Conservation (phyloP, 371 early-diverging fungal species). For the Mucor velutinosus region DNA sequence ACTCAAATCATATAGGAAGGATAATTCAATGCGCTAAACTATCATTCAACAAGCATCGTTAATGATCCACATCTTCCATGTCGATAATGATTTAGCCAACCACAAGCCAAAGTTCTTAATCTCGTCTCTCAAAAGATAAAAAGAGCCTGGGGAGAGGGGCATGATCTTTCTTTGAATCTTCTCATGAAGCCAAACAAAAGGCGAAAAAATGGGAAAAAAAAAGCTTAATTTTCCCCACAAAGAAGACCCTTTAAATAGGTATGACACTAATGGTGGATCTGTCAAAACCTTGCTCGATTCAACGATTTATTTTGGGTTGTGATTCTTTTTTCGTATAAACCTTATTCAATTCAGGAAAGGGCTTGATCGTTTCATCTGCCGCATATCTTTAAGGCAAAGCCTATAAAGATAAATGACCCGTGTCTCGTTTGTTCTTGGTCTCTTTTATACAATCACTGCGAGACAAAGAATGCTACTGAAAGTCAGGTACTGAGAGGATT, state of each 20-base stretch:
- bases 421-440: neutral
- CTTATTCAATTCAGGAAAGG: constrained; percentile 1
- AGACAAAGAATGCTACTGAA: neutral
- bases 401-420: neutral
- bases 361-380: neutral
- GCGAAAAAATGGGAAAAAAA: neutral
- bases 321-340: constrained; percentile 1
- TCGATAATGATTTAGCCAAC: neutral
- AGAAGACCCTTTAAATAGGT: neutral
- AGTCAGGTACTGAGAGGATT: neutral
- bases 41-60: neutral
- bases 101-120: neutral
- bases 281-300: neutral
- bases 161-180: neutral
- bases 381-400: neutral
- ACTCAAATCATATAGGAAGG: neutral
- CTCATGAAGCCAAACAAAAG: neutral
- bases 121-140: neutral
- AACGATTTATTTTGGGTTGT: neutral
- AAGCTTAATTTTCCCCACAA: neutral
- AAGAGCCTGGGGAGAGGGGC: neutral
- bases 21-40: neutral
- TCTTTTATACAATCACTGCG: neutral
- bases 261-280: neutral
- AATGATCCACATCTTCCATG: neutral